Evolutionary conservation across 306 rosid genomes (phyloP), one percentile per base, ranked within the genome.

Genomic region (Cotoneaster glaucophyllus): DNA sequence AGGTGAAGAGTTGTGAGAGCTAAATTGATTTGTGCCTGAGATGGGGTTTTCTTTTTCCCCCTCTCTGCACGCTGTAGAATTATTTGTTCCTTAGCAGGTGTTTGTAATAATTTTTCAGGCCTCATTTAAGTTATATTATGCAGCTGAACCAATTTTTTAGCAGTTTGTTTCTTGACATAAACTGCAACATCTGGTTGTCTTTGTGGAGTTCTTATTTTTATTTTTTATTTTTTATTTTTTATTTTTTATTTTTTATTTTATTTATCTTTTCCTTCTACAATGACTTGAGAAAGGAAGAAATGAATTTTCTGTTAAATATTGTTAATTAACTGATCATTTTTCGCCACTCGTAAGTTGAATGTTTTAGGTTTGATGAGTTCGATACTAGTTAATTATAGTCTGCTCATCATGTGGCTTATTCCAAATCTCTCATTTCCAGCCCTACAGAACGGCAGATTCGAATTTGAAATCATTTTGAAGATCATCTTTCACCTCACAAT

Each of bases 101-200:
- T 81, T 82, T 90, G 96, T 88, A 87, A 88, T 92, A 88, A 87
- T 85, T 75, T 84, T 70, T 79, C 87, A 53, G 26, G 53, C 83
- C 79, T 65, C 74, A 84, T 84, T 80, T 71, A 80, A 75, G 82
- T 70, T 74, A 77, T 74, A 76, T 74, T 75, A 74, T 85, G 85
- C 78, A 86, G 80, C 74, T 26, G 77, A 80, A 85, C 70, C 83
- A 68, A 52, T 69, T 53, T 11, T 41, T 5, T 59, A 41, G 13
- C 29, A 8, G 70, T 8, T 4, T 4, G 73, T 21, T 14, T 29
- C 1, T 52, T 17, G 12, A 11, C 57, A 64, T 67, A 3, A 6
- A 74, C 69, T 21, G 6, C 25, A 74, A 43, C 31, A 59, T 74
- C 61, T 59, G 79, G 74, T 68, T 12, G 15, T 73, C 29, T n/a